These are phyloP conservation scores for Pestalotiopsis sp. DNA, from an alignment of 2,329 filamentous ascomycete genomes.

Conservation along the genomic window DNA sequence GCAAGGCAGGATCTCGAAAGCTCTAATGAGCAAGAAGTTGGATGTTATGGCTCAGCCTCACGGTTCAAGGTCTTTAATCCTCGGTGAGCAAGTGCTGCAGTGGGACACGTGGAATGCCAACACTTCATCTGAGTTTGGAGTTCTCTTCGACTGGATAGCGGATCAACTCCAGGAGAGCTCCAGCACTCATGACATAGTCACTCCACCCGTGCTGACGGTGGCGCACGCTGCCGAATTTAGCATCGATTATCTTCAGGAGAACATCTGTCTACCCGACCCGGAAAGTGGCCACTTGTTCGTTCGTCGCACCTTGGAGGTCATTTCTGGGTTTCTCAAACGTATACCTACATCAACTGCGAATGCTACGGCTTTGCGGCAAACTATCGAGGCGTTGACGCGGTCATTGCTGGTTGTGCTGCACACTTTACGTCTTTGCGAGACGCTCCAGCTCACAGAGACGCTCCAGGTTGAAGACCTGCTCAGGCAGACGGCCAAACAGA, in stretches of 20 bases:
- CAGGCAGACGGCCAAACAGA: conserved; percentile 41
- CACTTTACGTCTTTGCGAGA: conserved; percentile 46
- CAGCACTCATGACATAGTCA: conserved; percentile 18
- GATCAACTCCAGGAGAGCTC: conserved; percentile 44
- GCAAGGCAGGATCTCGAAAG: conserved; percentile 49
- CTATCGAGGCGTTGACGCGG: conserved; percentile 39
- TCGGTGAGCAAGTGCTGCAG: conserved; percentile 51
- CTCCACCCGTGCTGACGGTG: conserved; percentile 19
- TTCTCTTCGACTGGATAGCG: conserved; percentile 61
- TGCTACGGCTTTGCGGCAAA: conserved; percentile 27
- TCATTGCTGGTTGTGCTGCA: conserved; percentile 41
- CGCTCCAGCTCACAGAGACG: conserved; percentile 34
- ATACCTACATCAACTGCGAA: conserved; percentile 24
- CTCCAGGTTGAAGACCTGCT: conserved; percentile 54
- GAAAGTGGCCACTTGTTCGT: conserved; percentile 43
- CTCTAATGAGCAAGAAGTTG: conserved; percentile 33
- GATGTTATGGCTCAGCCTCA: conserved; percentile 32
- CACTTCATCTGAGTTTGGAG: conserved; percentile 63
- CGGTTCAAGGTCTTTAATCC: conserved; percentile 41
- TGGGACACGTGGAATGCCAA: conserved; percentile 62
- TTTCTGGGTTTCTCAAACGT: conserved; percentile 43
- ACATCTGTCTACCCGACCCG: conserved; percentile 41
- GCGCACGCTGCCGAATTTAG: conserved; percentile 46
- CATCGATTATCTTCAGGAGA: conserved; percentile 48
- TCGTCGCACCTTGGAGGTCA: conserved; percentile 44